Evolutionary conservation across 2,329 filamentous ascomycete species (phyloP).

Genomic region (Ophiostoma sp.): DNA sequence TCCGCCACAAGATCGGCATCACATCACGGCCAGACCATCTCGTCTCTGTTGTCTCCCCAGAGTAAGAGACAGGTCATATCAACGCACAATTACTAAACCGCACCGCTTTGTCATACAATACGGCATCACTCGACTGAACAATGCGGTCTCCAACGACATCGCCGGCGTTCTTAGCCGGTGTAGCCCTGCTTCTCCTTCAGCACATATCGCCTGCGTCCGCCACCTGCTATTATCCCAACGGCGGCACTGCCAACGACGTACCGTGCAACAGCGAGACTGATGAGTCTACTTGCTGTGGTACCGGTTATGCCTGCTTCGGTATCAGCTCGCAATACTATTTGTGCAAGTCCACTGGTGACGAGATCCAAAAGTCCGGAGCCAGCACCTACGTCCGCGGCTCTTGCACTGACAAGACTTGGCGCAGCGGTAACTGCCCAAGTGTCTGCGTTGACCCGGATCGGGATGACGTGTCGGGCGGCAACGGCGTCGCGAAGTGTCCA

Average conservation of each 20-base stretch:
- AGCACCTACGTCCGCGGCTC: constrained; percentile 37
- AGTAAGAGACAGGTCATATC: not conserved
- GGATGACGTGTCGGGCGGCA: constrained; percentile 28
- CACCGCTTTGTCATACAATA: not conserved
- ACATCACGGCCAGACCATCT: not conserved
- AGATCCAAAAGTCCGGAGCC: constrained; percentile 31
- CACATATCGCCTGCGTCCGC: constrained; percentile 4
- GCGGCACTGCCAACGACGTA: constrained; percentile 35
- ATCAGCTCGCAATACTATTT: constrained; percentile 35
- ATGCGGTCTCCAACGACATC: not conserved
- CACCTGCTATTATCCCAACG: constrained; percentile 39
- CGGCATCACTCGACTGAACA: not conserved
- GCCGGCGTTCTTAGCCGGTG: not conserved
- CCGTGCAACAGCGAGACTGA: constrained; percentile 36
- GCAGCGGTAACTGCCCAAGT: constrained; percentile 36
- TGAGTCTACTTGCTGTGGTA: constrained; percentile 39
- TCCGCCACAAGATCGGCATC: not conserved
- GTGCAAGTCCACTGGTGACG: constrained; percentile 36
- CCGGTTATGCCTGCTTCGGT: constrained; percentile 41
- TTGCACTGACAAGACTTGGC: constrained; percentile 40
- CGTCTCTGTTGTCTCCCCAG: not conserved
- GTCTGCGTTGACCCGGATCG: constrained; percentile 37
- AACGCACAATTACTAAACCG: not conserved
- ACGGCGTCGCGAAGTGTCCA: constrained; percentile 30
- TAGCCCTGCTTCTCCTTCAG: not conserved